These are phyloP conservation scores for Sutorius eximius DNA, from an alignment of 1,284 basidiomycete species.

Conservation along the genomic window DNA sequence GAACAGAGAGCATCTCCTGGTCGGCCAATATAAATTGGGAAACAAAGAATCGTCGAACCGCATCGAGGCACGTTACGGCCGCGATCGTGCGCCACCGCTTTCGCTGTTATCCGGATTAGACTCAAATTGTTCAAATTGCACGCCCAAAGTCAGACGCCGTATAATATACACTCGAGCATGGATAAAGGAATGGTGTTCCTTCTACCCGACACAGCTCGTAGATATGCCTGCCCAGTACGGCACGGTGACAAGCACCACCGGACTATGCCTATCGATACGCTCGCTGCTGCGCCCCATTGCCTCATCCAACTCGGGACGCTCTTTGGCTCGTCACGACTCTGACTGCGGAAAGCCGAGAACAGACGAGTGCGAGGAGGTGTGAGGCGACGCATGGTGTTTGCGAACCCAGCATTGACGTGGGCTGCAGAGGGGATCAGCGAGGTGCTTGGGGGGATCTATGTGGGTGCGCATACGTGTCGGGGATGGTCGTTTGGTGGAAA, in stretches of 20 bases:
- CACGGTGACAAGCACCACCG: slow-evolving; percentile 42
- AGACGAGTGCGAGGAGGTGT: slow-evolving; percentile 43
- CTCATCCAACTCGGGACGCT: slow-evolving; percentile 66
- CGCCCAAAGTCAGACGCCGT: too few relatives aligned
- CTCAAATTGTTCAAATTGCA: too few relatives aligned
- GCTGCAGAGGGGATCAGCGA: slow-evolving; percentile 44
- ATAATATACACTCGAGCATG: too few relatives aligned
- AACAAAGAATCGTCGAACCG: too few relatives aligned
- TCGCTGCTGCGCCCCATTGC: slow-evolving; percentile 32
- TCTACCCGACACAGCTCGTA: slow-evolving; percentile 57
- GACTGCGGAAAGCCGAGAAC: slow-evolving; percentile 44
- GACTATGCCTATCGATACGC: slow-evolving; percentile 32
- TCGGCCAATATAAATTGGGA: too few relatives aligned
- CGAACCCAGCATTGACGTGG: slow-evolving; percentile 45
- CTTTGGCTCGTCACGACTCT: slow-evolving; percentile 66
- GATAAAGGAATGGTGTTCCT: slow-evolving; percentile 42
- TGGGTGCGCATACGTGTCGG: slow-evolving; percentile 66
- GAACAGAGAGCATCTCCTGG: too few relatives aligned
- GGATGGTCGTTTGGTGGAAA: slow-evolving; percentile 64
- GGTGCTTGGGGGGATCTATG: slow-evolving; percentile 50
- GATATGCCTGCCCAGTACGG: slow-evolving; percentile 45
- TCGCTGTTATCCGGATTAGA: too few relatives aligned
- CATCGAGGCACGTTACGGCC: too few relatives aligned
- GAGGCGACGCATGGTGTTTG: slow-evolving; percentile 53
- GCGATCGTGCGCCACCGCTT: too few relatives aligned